Percentiles rank a stretch among this genome's conserved stretches.
These are phyloP conservation scores for Aristolochia californica DNA, from an alignment of 164 flowering plant genomes.

Conservation along the genomic window DNA sequence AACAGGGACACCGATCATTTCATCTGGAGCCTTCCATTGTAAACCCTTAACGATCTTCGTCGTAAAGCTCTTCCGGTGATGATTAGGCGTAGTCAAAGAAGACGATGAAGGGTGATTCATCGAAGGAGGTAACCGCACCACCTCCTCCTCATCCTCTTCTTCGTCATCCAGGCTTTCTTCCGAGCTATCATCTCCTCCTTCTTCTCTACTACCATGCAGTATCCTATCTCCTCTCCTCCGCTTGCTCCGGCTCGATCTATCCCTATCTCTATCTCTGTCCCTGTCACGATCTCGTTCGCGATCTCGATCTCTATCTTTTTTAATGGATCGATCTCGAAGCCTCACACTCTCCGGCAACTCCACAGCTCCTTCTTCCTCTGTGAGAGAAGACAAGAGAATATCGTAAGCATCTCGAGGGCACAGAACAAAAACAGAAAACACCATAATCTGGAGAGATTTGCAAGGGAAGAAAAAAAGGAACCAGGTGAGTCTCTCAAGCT, in stretches of 20 bases:
- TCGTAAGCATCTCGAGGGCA: slow-evolving; percentile 7
- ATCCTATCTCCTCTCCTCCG: slow-evolving; percentile 48
- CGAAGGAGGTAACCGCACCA: slow-evolving; percentile 41
- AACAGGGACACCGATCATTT: slow-evolving; percentile 81
- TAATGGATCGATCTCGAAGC: slow-evolving; percentile 40
- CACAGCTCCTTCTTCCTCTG: slow-evolving; percentile 75
- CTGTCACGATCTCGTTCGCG: slow-evolving; percentile 35
- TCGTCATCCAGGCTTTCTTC: slow-evolving; percentile 76
- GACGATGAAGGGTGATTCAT: slow-evolving; percentile 13
- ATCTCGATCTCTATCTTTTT: slow-evolving; percentile 45
- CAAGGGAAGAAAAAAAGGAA: slow-evolving; percentile 12
- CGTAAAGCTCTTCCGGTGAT: slow-evolving; percentile 54
- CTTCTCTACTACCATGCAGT: slow-evolving; percentile 50
- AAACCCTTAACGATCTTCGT: slow-evolving; percentile 32
- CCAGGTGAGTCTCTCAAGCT: slow-evolving; percentile 91
- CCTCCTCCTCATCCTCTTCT: slow-evolving; percentile 71
- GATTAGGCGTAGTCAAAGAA: slow-evolving; percentile 18
- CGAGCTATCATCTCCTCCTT: slow-evolving; percentile 59
- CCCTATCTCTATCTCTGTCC: slow-evolving; percentile 38
- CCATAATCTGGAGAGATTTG: too few relatives aligned
- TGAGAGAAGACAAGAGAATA: slow-evolving; percentile 6
- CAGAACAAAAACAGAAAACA: background rate
- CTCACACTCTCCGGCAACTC: slow-evolving; percentile 74
- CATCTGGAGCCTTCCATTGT: slow-evolving; percentile 60
- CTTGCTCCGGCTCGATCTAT: slow-evolving; percentile 52